Conservation (phyloP, 2,329 filamentous ascomycete species). For the Septoria petroselini region DNA sequence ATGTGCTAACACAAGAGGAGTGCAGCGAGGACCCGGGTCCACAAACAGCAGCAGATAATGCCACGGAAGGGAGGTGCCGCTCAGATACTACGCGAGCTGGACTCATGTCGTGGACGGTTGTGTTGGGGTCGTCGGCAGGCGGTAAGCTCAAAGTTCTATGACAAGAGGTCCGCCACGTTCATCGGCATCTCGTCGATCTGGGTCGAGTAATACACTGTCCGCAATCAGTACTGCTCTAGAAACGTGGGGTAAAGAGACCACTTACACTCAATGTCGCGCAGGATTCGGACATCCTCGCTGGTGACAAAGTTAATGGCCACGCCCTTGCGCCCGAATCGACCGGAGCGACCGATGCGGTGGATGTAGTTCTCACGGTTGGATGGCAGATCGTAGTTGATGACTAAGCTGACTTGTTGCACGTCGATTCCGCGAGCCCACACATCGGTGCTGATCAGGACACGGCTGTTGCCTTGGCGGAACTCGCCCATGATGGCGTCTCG, state of each 20-base stretch:
- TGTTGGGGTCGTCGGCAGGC: no score
- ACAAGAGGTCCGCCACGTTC: constrained; percentile 58
- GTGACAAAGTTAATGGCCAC: constrained; percentile 99
- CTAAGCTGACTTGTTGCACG: constrained; percentile 94
- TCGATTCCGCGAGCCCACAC: constrained; percentile 98
- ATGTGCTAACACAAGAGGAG: not conserved
- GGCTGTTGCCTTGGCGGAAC: constrained; percentile 92
- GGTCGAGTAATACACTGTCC: constrained; percentile 82
- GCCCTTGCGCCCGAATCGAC: constrained; percentile 94
- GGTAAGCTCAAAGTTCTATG: no score
- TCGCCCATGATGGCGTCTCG: constrained; percentile 99
- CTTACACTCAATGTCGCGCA: constrained; percentile 91
- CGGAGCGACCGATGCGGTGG: constrained; percentile 93
- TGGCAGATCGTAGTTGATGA: constrained; percentile 98
- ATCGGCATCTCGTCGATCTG: constrained; percentile 99
- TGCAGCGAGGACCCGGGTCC: not conserved
- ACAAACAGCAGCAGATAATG: no score
- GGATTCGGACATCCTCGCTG: constrained; percentile 93
- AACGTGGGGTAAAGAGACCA: no score
- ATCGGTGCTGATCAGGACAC: constrained; percentile 94
- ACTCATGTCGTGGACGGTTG: no score
- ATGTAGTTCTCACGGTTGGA: constrained; percentile 99
- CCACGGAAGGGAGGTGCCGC: no score
- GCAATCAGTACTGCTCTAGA: no score
- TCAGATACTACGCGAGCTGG: no score